Conservation (phyloP, 495 filamentous ascomycete species). For the Tuber indicum region DNA sequence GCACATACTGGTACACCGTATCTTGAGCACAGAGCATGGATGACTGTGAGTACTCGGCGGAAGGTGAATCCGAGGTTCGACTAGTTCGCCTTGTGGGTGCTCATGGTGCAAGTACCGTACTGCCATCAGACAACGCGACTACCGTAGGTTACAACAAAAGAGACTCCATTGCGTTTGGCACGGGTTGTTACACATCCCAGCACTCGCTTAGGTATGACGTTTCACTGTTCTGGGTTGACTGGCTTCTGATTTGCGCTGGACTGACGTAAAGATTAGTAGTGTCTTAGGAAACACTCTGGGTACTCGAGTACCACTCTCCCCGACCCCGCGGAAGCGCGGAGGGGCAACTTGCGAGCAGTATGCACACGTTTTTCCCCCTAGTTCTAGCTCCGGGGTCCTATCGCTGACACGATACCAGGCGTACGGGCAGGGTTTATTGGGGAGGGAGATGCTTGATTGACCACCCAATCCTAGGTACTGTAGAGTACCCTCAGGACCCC, state of each 20-base stretch:
- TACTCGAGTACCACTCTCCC: neutral
- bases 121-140: neutral
- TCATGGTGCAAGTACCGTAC: neutral
- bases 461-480: neutral
- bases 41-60: neutral
- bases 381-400: neutral
- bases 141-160: neutral
- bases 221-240: neutral
- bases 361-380: too few relatives aligned
- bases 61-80: neutral
- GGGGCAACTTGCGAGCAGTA: neutral
- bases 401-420: neutral
- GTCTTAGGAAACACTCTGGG: neutral
- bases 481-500: neutral
- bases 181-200: neutral
- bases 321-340: neutral
- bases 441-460: neutral
- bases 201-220: neutral
- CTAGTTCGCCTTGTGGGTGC: neutral
- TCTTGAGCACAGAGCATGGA: neutral
- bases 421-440: neutral
- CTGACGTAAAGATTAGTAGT: neutral
- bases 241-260: neutral
- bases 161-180: neutral
- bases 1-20: neutral